These are phyloP conservation scores for Fagus crenata DNA, from an alignment of 306 rosid species.

Conservation along the genomic window DNA sequence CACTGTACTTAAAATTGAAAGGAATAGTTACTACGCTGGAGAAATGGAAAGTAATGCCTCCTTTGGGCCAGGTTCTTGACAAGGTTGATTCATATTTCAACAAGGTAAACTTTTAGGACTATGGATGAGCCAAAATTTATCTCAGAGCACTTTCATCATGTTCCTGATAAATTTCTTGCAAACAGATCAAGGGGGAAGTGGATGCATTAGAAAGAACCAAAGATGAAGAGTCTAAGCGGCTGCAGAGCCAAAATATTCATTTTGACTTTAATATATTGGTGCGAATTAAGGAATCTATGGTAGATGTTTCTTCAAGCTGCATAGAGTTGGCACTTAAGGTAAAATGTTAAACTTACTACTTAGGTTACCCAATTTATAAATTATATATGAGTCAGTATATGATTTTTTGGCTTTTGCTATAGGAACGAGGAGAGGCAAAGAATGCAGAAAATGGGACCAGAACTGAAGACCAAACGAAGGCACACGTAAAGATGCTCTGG, in stretches of 20 bases:
- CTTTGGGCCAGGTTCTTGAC: conserved; percentile 31
- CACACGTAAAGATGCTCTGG: conserved; percentile 36
- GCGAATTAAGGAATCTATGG: conserved; percentile 39
- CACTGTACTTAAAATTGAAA: conserved; percentile 37
- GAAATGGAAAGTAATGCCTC: conserved; percentile 31
- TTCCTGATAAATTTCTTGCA: neutral
- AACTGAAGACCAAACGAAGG: conserved; percentile 16
- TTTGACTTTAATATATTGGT: conserved; percentile 39
- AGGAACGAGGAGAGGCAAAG: conserved; percentile 33
- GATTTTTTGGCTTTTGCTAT: neutral
- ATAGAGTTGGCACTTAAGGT: conserved; percentile 49
- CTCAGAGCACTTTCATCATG: neutral
- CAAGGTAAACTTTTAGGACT: conserved; percentile 25
- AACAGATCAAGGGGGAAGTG: conserved; percentile 28
- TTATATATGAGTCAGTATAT: neutral
- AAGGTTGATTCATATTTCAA: conserved; percentile 32
- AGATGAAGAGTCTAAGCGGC: conserved; percentile 37
- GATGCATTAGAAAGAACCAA: conserved; percentile 40
- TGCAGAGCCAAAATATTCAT: conserved; percentile 34
- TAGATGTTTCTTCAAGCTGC: conserved; percentile 49
- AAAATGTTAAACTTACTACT: neutral
- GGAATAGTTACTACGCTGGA: conserved; percentile 21
- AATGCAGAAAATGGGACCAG: neutral
- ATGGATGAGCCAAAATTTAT: neutral
- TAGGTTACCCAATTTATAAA: neutral